phyloP scores from a whole-genome alignment of 2,329 filamentous ascomycete species.

The Teratosphaeria nubilosa region DNA sequence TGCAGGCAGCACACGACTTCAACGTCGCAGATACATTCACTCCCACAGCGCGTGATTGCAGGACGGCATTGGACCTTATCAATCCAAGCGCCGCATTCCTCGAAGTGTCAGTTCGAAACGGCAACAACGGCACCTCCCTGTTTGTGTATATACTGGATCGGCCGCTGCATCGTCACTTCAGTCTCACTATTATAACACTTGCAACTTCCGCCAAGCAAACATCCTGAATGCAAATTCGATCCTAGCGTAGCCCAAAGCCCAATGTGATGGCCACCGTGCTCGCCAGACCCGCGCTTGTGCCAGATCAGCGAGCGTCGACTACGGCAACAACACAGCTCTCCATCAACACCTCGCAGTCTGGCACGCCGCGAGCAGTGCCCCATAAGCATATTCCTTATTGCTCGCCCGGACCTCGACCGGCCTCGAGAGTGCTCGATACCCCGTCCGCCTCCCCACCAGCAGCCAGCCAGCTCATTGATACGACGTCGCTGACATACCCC shows the following conservation, averaged over 20 bases:
- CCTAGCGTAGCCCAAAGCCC: background rate
- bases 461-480: conserved; percentile 45
- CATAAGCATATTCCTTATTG: conserved; percentile 89
- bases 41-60: background rate
- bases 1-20: background rate
- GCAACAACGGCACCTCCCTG: background rate
- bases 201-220: background rate
- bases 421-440: conserved; percentile 39
- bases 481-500: conserved; percentile 64
- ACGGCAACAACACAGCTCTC: conserved; percentile 45
- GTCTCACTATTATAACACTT: background rate
- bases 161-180: background rate
- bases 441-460: conserved; percentile 51
- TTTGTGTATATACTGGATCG: background rate
- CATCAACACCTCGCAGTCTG: conserved; percentile 47
- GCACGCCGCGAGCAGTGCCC: conserved; percentile 54
- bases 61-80: background rate
- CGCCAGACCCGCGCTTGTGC: conserved; percentile 21
- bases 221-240: background rate
- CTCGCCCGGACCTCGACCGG: conserved; percentile 60
- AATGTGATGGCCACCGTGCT: conserved; percentile 33
- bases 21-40: background rate
- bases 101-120: background rate
- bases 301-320: conserved; percentile 22
- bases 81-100: background rate